Base-by-base conservation (phyloP, 768 basidiomycete species). In the Xerocomellus amylosporus region DNA sequence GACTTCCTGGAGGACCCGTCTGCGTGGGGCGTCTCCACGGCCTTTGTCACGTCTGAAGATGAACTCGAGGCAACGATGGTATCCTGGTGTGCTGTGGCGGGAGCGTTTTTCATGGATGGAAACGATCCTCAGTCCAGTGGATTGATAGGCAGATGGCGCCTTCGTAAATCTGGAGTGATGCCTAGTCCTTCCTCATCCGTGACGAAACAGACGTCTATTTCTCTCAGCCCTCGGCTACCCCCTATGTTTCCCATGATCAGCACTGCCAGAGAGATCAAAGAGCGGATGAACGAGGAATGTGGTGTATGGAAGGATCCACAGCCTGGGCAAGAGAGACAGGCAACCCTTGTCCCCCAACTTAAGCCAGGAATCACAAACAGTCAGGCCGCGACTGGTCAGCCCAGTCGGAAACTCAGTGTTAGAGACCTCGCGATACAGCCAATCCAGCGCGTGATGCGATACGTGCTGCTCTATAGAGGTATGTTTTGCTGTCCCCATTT, bases 351-450 rank as follows among this genome's bases (percentile, higher is more conserved):
- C 14, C 22, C 56, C 4, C 8, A 28, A 43, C 47, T 47, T 13
- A 52, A 54, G 24, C 31, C 22, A 19, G 53, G 53, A 53, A 41
- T 22, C 20, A 36, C 36, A 3, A 39, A 48, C 0, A 19, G n/a
- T 15, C 47, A 34, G 20, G 7, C 34, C 3, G 3, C 19, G 38
- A 38, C 54, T 36, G 45, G 48, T 37, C 55, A 34, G 19, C 51
- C 30, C 9, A 48, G 43, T 51, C 60, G 68, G 38, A 71, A 56
- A 47, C 57, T 63, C 4, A 68, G 68, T 30, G 74, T 84, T 22
- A 73, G 83, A 48, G 86, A 87, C 53, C 64, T 87, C 28, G 83
- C 84, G 2, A 85, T 87, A 49, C 72, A 81, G 58, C 85, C 85
- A 17, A 77, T 79, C 14, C 84, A 87, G 63, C 74, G 86, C 19